Evolutionary conservation across 805 yeast species (phyloP), one percentile per base, ranked within the genome.

Genomic region (Maudiozyma saulgeensis): DNA sequence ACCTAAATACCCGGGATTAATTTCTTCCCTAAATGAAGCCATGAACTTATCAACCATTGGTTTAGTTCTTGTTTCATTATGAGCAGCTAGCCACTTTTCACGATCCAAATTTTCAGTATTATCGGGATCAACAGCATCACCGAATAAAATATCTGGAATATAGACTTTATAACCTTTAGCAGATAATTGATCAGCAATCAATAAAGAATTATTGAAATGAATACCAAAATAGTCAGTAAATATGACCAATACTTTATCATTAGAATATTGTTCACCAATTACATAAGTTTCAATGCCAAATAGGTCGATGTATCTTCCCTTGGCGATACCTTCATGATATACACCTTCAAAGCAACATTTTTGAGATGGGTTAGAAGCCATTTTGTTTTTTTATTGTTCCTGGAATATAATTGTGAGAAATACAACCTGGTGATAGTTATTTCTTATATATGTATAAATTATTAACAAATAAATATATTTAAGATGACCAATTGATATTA

Each of bases 61-160:
- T 35, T 58, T 58, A 16, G 81, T 75, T 34, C 67, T 62, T n/a
- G 73, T 80, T 41, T 59, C 62, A n/a, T 64, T 50, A 68, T 86
- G 93, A 9, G 63, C 70, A 15, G 57, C 60, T 25, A 75, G 55
- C 95, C 95, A 88, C 0, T 57, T 61, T 2, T 46, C 50, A 42
- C 64, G 50, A 18, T 64, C 64, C 12, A 61, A 19, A 3, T 18
- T 40, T 15, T 16, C 58, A 2, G 52, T 49, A 3, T 56, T 66
- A 42, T 53, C 55, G n/a, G 56, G 15, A 39, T 56, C 48, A 49
- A 68, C 74, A 40, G 75, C 70, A 23, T 72, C 73, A 35, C 77
- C 78, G 28, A 76, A 66, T 56, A 87, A 74, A 51, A 86, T 72
- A 65, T 88, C 96, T n/a, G 96, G 96, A 34, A 83, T 68, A 44